A percentile compares a stretch with the other conserved stretches of the same genome.
Evolutionary conservation across 1,284 basidiomycete genomes (phyloP).

Genomic region (Irpex lacteus): DNA sequence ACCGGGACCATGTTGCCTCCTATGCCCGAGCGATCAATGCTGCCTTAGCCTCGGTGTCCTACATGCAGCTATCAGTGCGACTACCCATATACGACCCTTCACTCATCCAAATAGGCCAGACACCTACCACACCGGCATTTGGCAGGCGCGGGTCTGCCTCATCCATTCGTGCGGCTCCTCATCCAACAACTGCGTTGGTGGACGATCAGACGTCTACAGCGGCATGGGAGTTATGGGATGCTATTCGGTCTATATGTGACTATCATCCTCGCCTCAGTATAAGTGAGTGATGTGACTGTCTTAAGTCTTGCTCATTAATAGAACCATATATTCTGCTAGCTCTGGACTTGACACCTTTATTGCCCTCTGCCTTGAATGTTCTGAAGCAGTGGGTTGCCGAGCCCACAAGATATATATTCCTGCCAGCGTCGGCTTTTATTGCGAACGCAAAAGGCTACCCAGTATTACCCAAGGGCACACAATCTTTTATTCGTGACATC

Average conservation of each 20-base stretch:
- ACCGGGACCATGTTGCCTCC: slow-evolving; percentile 81
- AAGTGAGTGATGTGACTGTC: slow-evolving; percentile 46
- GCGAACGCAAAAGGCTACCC: slow-evolving; percentile 97
- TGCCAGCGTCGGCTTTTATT: slow-evolving; percentile 91
- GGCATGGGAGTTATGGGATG: slow-evolving; percentile 99
- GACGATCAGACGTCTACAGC: slow-evolving; percentile 62
- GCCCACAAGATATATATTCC: slow-evolving; percentile 82
- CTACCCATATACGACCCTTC: slow-evolving; percentile 82
- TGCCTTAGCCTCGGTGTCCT: slow-evolving; percentile 68
- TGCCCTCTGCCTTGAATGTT: slow-evolving; percentile 73
- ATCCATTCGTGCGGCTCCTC: neutral
- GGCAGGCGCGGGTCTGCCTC: neutral
- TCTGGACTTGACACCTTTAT: slow-evolving; percentile 85
- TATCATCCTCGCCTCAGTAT: slow-evolving; percentile 82
- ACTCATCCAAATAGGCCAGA: slow-evolving; percentile 39
- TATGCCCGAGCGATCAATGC: slow-evolving; percentile 90
- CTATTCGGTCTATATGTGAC: slow-evolving; percentile 84
- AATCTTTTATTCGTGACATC: slow-evolving; percentile 84
- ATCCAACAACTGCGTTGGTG: slow-evolving; percentile 6
- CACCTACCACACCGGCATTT: slow-evolving; percentile 28
- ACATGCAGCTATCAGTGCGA: slow-evolving; percentile 76
- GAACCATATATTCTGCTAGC: slow-evolving; percentile 44
- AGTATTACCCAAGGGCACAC: slow-evolving; percentile 90
- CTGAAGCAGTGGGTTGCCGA: slow-evolving; percentile 90
- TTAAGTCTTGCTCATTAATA: neutral